Conservation (phyloP, 1,284 basidiomycete genomes). For the Cryptococcus depauperatus region DNA sequence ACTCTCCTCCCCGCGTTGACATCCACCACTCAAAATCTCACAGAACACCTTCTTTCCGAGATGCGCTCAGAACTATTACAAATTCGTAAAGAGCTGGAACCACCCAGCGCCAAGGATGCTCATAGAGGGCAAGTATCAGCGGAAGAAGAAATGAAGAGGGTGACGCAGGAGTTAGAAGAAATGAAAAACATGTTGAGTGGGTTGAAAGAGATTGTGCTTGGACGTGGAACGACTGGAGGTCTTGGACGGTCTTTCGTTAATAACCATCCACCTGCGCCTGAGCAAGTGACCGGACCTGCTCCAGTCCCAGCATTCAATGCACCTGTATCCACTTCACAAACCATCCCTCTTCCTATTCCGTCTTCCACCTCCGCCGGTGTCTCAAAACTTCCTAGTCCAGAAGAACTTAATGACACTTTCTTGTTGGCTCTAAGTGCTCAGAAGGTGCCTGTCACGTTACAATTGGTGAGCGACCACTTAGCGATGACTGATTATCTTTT, state of each 20-base stretch:
- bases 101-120: background rate
- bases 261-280: background rate
- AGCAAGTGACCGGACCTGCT: too few species aligned
- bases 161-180: background rate
- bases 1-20: slow-evolving; percentile 17
- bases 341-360: slow-evolving; percentile 2
- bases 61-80: slow-evolving; percentile 36
- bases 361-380: slow-evolving; percentile 3
- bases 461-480: slow-evolving; percentile 21
- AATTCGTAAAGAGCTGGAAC: slow-evolving; percentile 23
- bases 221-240: slow-evolving; percentile 11
- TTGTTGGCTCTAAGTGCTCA: slow-evolving; percentile 18
- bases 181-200: background rate
- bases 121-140: background rate
- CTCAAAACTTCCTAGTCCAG: slow-evolving; percentile 4
- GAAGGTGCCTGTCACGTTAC: slow-evolving; percentile 15
- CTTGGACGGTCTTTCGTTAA: slow-evolving; percentile 4
- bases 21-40: slow-evolving; percentile 15
- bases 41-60: slow-evolving; percentile 28
- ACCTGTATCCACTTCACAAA: background rate
- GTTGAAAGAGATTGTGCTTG: background rate
- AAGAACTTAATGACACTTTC: slow-evolving; percentile 30
- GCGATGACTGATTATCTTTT: slow-evolving; percentile 18
- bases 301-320: background rate
- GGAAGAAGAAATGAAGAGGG: background rate